These are phyloP conservation scores for Calocybe gambosa DNA, from an alignment of 1,284 basidiomycete genomes.

Conservation along the genomic window DNA sequence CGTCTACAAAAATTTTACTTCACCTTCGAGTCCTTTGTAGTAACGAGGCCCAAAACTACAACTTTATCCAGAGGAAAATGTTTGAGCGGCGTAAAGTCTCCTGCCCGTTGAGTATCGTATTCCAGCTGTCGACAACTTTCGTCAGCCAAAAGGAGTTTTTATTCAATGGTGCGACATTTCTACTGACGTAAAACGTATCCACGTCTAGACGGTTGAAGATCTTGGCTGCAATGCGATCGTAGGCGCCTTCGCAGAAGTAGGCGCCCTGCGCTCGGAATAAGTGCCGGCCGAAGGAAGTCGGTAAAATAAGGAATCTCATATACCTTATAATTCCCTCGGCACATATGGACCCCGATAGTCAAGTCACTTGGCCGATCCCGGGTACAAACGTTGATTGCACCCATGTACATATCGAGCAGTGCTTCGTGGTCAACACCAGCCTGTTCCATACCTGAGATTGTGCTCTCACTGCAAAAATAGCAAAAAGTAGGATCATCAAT, in stretches of 20 bases:
- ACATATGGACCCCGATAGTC: constrained; percentile 67
- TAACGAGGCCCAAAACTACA: constrained; percentile 69
- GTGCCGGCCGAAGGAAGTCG: neutral
- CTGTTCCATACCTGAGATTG: constrained; percentile 58
- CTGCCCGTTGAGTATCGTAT: constrained; percentile 73
- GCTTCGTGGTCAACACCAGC: constrained; percentile 56
- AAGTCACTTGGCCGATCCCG: constrained; percentile 57
- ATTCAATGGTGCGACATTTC: neutral
- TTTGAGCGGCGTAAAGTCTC: constrained; percentile 63
- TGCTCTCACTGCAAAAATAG: constrained; percentile 58
- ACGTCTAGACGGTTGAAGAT: constrained; percentile 71
- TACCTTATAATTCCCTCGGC: constrained; percentile 73
- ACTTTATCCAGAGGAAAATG: constrained; percentile 63
- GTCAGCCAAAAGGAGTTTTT: neutral
- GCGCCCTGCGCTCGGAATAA: constrained; percentile 30
- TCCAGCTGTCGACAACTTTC: constrained; percentile 43
- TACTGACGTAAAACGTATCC: constrained; percentile 52
- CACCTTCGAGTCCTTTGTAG: constrained; percentile 63
- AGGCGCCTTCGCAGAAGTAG: constrained; percentile 70
- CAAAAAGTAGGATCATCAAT: constrained; percentile 71
- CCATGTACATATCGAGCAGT: constrained; percentile 64
- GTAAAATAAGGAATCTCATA: neutral
- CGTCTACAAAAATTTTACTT: constrained; percentile 1
- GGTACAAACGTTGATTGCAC: constrained; percentile 64
- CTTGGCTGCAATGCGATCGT: constrained; percentile 67